These are phyloP conservation scores for Aspergillus baeticus DNA, from an alignment of 495 filamentous ascomycete genomes.

Conservation along the genomic window DNA sequence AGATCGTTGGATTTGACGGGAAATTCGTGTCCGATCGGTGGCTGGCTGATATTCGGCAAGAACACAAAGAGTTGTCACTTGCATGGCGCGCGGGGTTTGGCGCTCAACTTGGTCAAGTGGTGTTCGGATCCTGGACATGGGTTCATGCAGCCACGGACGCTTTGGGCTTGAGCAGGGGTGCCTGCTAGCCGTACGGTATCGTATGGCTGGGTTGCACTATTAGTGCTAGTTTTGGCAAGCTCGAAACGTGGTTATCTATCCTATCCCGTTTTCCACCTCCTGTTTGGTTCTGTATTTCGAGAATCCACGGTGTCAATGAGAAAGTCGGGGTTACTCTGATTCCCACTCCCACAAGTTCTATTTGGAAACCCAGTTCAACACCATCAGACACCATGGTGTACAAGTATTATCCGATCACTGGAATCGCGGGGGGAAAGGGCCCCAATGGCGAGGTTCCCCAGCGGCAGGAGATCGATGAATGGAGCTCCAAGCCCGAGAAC, in stretches of 20 bases:
- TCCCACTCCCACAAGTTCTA: too few relatives aligned
- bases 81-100: neutral
- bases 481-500: neutral
- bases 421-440: neutral
- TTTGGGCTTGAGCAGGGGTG: neutral
- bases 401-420: slow-evolving; percentile 1
- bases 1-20: neutral
- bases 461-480: neutral
- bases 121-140: neutral
- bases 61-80: neutral
- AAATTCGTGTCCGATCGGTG: neutral
- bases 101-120: neutral
- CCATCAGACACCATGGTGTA: neutral
- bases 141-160: neutral
- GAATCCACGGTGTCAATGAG: too few relatives aligned
- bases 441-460: neutral
- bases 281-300: too few relatives aligned
- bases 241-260: neutral
- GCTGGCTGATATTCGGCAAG: neutral
- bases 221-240: neutral
- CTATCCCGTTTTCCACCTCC: neutral
- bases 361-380: too few relatives aligned
- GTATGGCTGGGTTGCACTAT: neutral
- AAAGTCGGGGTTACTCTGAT: too few relatives aligned
- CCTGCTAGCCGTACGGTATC: neutral